Evolutionary conservation across 2,329 filamentous ascomycete species (phyloP).

Genomic region (Exophiala mesophila): DNA sequence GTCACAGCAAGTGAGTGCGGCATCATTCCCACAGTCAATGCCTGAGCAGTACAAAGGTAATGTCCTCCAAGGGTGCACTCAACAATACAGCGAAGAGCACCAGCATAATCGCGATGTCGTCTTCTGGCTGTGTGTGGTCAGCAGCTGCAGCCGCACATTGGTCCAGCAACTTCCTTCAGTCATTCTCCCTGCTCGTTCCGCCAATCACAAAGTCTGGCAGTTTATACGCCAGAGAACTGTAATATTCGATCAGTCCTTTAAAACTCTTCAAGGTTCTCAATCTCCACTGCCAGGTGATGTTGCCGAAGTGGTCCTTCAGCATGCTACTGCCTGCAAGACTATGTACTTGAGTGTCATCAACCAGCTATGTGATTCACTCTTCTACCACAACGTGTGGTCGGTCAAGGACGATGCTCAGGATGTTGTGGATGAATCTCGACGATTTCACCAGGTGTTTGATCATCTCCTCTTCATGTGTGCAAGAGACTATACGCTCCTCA

Average conservation of each 20-base stretch:
- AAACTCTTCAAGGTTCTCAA: not conserved
- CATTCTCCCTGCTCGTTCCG: not conserved
- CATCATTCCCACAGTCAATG: not conserved
- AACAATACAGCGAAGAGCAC: not conserved
- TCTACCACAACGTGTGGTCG: not conserved
- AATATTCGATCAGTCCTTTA: not conserved
- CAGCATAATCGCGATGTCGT: not conserved
- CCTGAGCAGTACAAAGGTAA: not conserved
- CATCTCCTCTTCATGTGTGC: not conserved
- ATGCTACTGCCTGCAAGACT: not conserved
- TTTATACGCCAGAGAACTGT: not conserved
- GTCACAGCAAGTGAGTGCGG: not conserved
- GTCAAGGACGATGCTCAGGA: not conserved
- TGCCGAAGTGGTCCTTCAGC: not conserved
- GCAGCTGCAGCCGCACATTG: not conserved
- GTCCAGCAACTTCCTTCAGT: too few relatives aligned
- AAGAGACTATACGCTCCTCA: not conserved
- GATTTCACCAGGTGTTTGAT: not conserved
- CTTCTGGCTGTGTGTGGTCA: not conserved
- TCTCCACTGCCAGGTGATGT: not conserved
- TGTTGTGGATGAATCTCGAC: not conserved
- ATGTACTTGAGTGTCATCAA: not conserved
- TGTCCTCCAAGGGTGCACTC: not conserved
- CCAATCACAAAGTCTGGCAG: not conserved
- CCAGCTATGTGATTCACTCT: not conserved